phyloP scores from a whole-genome alignment of 148 eudicot species.

The Limonium bicolor region DNA sequence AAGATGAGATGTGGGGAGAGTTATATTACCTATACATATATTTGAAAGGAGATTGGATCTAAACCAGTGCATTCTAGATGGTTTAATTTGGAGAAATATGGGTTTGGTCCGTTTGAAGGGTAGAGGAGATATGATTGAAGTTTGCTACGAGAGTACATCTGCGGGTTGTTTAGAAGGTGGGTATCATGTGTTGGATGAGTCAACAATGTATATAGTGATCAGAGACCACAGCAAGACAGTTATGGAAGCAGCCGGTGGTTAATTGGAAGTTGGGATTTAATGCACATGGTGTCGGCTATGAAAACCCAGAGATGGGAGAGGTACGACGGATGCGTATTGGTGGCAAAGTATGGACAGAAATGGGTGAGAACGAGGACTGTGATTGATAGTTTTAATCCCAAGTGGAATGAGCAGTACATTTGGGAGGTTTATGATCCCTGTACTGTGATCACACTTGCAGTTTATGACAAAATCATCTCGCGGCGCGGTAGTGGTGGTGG shows the following conservation, averaged over 20 bases:
- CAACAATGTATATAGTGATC: conserved; percentile 40
- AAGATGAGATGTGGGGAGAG: conserved; percentile 28
- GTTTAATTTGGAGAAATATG: conserved; percentile 29
- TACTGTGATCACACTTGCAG: conserved; percentile 5
- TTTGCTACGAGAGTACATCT: conserved; percentile 27
- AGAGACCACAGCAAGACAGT: conserved; percentile 28
- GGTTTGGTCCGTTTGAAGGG: conserved; percentile 23
- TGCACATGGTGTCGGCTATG: not conserved
- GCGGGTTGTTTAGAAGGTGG: conserved; percentile 32
- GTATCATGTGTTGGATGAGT: conserved; percentile 32
- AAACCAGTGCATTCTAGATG: conserved; percentile 25
- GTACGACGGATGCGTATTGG: conserved; percentile 5
- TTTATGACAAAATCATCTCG: conserved; percentile 1
- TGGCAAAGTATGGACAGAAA: conserved; percentile 5
- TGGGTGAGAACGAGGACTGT: conserved; percentile 6
- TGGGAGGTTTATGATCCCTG: conserved; percentile 8
- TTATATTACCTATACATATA: conserved; percentile 13
- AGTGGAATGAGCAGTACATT: conserved; percentile 9
- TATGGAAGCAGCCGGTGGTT: conserved; percentile 23
- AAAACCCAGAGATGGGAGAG: conserved; percentile 13
- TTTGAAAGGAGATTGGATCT: conserved; percentile 27
- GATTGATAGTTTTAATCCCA: not conserved
- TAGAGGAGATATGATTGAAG: conserved; percentile 21
- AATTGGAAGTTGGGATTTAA: conserved; percentile 3
- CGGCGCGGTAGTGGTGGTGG: conserved; percentile 21